A percentile compares a stretch with the other conserved stretches of the same genome.
phyloP scores from a whole-genome alignment of 805 yeast species.

The Starmerella kuoi region DNA sequence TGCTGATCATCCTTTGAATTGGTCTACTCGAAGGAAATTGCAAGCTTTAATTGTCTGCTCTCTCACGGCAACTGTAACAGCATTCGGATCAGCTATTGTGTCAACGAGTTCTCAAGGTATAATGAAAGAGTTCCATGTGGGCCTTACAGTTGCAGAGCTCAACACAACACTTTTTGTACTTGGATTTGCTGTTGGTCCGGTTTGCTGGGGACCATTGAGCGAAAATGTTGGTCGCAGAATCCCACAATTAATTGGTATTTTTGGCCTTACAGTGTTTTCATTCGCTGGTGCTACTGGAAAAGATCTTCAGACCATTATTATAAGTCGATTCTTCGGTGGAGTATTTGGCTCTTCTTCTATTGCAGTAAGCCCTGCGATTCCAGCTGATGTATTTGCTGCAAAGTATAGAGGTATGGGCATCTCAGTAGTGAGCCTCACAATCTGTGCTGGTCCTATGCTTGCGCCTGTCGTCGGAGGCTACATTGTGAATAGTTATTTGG shows the following conservation, averaged over 20 bases:
- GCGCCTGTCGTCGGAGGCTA: constrained; percentile 35
- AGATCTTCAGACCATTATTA: constrained; percentile 29
- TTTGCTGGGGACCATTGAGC: constrained; percentile 76
- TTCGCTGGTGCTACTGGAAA: constrained; percentile 19
- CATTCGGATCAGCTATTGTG: constrained; percentile 47
- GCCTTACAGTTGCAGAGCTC: constrained; percentile 52
- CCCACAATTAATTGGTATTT: constrained; percentile 40
- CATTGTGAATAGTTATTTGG: constrained; percentile 61
- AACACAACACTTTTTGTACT: constrained; percentile 69
- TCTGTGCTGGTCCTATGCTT: constrained; percentile 20
- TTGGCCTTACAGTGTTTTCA: constrained; percentile 26
- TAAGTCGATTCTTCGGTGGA: constrained; percentile 71
- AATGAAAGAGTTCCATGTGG: constrained; percentile 44
- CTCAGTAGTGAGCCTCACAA: constrained; percentile 11
- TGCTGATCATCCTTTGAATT: constrained; percentile 44
- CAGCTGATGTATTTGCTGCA: constrained; percentile 17
- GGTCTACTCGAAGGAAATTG: constrained; percentile 31
- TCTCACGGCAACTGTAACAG: constrained; percentile 48
- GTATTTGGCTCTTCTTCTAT: constrained; percentile 60
- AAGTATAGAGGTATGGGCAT: constrained; percentile 15
- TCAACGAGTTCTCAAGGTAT: constrained; percentile 41
- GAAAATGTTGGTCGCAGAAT: constrained; percentile 60
- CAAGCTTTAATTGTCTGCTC: constrained; percentile 32
- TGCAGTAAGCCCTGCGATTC: constrained; percentile 14
- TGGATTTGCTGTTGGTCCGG: constrained; percentile 88